phyloP scores from a whole-genome alignment of 495 filamentous ascomycete genomes.

The Penicillium chermesinum region DNA sequence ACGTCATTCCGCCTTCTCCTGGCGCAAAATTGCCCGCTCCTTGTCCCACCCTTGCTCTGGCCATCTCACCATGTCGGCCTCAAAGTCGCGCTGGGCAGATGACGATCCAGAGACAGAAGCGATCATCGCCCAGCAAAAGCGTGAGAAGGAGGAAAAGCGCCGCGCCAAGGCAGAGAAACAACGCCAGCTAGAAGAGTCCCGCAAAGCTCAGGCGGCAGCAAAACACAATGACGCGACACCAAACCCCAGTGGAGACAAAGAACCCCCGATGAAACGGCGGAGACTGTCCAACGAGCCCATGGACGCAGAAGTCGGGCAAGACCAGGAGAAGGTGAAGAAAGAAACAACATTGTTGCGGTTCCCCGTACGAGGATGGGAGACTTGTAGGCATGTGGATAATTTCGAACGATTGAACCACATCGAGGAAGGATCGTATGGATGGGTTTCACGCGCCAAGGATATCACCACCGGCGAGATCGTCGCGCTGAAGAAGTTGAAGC shows the following conservation, averaged over 20 bases:
- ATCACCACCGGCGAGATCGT: constrained; percentile 77
- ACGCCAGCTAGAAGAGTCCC: constrained; percentile 60
- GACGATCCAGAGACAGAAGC: constrained; percentile 65
- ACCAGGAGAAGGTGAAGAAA: constrained; percentile 18
- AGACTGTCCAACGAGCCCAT: constrained; percentile 42
- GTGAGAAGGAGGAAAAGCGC: constrained; percentile 87
- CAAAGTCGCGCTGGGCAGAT: constrained; percentile 83
- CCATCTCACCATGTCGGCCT: constrained; percentile 50
- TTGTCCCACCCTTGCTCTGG: neutral
- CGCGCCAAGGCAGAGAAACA: constrained; percentile 81
- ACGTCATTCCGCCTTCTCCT: constrained; percentile 29
- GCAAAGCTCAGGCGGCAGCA: constrained; percentile 24
- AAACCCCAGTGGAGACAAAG: constrained; percentile 20
- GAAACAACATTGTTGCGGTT: constrained; percentile 60
- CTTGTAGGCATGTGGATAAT: constrained; percentile 77
- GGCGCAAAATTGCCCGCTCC: constrained; percentile 3
- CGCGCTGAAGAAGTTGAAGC: constrained; percentile 90
- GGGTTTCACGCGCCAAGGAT: constrained; percentile 83
- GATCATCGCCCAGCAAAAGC: constrained; percentile 65
- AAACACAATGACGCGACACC: constrained; percentile 13
- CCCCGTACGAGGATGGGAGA: constrained; percentile 61
- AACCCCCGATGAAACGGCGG: constrained; percentile 40
- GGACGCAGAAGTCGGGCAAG: constrained; percentile 25
- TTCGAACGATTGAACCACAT: constrained; percentile 94
- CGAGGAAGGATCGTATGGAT: constrained; percentile 94